Conservation (phyloP, 2,329 filamentous ascomycete genomes). For the Fusarium devonianum region DNA sequence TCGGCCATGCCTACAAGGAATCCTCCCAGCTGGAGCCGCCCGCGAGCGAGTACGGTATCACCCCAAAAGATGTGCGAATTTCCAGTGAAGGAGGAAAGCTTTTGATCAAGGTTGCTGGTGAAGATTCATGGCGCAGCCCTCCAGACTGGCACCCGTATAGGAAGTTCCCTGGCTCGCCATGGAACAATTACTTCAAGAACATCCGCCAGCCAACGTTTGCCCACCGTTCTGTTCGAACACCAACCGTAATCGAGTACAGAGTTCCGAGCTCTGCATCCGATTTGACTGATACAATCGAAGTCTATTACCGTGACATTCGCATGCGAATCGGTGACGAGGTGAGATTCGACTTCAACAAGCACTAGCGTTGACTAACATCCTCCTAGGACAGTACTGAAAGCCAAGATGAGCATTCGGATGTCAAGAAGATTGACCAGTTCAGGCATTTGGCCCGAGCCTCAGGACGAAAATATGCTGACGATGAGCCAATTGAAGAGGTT, state of each 20-base stretch:
- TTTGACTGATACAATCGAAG: conserved; percentile 1
- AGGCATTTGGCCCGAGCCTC: conserved; percentile 4
- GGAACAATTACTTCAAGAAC: conserved; percentile 39
- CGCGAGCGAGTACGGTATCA: conserved; percentile 33
- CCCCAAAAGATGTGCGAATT: conserved; percentile 28
- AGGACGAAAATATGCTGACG: conserved; percentile 9
- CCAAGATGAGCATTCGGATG: background rate
- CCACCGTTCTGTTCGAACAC: background rate
- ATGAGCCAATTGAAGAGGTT: conserved; percentile 4
- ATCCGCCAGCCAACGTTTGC: conserved; percentile 7
- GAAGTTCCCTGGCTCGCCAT: conserved; percentile 32
- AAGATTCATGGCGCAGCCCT: conserved; percentile 16
- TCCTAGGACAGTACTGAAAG: background rate
- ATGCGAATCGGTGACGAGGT: conserved; percentile 9
- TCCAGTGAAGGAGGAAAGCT: conserved; percentile 25
- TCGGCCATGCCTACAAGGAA: background rate
- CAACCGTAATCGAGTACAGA: conserved; percentile 8
- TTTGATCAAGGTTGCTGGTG: conserved; percentile 18
- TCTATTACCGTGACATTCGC: conserved; percentile 11
- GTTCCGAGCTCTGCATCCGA: conserved; percentile 18
- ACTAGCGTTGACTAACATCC: background rate
- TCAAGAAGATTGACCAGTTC: conserved; percentile 4
- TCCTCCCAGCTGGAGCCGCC: background rate
- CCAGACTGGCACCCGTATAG: conserved; percentile 34
- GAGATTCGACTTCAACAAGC: background rate